Evolutionary conservation across 2,329 filamentous ascomycete genomes (phyloP), one percentile per base, ranked within the genome.

Genomic region (Parastagonospora nodorum): DNA sequence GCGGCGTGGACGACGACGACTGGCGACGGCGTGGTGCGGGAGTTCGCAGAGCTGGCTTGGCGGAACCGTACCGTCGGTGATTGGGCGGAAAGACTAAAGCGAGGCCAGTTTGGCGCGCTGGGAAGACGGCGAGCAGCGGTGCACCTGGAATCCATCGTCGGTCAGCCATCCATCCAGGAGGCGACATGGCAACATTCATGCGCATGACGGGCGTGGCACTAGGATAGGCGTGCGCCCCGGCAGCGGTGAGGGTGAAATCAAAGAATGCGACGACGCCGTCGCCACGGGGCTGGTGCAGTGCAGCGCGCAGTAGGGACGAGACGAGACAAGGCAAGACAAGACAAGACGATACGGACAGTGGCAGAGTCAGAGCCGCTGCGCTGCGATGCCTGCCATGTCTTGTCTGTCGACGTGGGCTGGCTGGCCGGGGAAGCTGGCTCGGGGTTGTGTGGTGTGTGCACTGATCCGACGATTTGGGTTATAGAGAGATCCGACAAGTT

Each of bases 401-500:
- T 37, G 35, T 16, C 35, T 37, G n/a, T 14, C 35, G 35, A 2
- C n/a, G 10, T 11, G 10, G 31, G 30, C 8, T n/a, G 35, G 32
- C 15, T 33, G 42, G 19, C 16, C 9, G 32, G 31, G 28, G 35
- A 14, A 16, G n/a, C 12, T 16, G 15, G n/a, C 35, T n/a, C 11
- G 9, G 16, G 35, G 35, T 10, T 14, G 16, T 9, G 11, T 4
- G 10, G 35, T 10, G 35, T 11, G 16, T 29, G 38, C 38, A 43
- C 30, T 48, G 46, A 53, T 55, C 60, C 62, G 60, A 57, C 53
- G 46, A 52, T 47, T 46, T 48, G 53, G 60, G 48, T 28, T 54
- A 44, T 46, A 57, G 47, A 42, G 33, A 48, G 47, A 33, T 46
- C 63, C 59, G 62, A 57, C 41, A 45, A 39, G 31, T 14, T 55